Percentiles rank a stretch among this genome's conserved stretches.
These are phyloP conservation scores for Phialophora chinensis DNA, from an alignment of 2,329 filamentous ascomycete genomes.

Conservation along the genomic window DNA sequence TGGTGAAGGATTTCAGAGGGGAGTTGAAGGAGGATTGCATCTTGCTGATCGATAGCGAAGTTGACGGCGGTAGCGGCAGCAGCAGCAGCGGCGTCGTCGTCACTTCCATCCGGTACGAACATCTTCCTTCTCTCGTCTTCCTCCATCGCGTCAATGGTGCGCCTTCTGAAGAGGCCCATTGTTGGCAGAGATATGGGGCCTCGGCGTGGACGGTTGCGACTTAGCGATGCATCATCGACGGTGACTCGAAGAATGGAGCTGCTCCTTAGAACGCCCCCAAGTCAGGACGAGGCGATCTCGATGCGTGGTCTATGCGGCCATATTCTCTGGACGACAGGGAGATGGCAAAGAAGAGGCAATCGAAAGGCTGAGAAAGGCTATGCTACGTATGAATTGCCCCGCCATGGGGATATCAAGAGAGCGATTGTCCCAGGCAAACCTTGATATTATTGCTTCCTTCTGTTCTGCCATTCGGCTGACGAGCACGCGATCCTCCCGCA, in stretches of 20 bases:
- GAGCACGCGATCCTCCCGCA: constrained; percentile 15
- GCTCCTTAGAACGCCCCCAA: background rate
- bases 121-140: constrained; percentile 3
- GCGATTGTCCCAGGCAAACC: too few species aligned
- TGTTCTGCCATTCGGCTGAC: constrained; percentile 15
- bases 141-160: constrained; percentile 1
- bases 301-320: constrained; percentile 1
- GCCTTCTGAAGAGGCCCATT: constrained; percentile 26
- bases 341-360: background rate
- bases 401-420: background rate
- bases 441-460: background rate
- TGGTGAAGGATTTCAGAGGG: constrained; percentile 76
- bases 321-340: background rate
- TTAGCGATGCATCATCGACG: background rate
- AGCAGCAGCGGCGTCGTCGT: constrained; percentile 1
- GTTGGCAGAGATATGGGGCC: background rate
- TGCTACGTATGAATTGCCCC: constrained; percentile 6
- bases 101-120: background rate
- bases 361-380: constrained; percentile 10
- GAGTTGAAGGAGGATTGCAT: constrained; percentile 49
- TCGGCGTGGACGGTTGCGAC: background rate
- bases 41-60: constrained; percentile 28
- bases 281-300: background rate
- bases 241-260: background rate
- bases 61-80: too few species aligned